phyloP scores from a whole-genome alignment of 495 filamentous ascomycete genomes.

The Lophiostoma macrostomum region DNA sequence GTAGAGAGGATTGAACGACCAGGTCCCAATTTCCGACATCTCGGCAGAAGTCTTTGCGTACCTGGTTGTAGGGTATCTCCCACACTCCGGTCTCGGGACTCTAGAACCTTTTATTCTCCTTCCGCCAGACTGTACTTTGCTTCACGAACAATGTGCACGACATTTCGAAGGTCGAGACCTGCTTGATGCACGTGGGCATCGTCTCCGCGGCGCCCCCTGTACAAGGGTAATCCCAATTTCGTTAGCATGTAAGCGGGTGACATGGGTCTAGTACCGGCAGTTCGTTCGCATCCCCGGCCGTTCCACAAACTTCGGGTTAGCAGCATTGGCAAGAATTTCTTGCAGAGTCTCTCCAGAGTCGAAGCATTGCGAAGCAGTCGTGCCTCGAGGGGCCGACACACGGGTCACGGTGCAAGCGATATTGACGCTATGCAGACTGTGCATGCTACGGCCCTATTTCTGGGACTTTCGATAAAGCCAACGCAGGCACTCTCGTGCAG shows the following conservation, averaged over 20 bases:
- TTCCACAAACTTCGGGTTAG: neutral
- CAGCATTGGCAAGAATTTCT: neutral
- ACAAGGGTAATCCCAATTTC: neutral
- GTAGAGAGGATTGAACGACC: conserved; percentile 19
- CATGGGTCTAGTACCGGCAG: neutral
- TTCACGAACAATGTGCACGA: neutral
- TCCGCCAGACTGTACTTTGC: neutral
- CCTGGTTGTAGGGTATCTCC: too few species aligned
- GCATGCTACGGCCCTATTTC: neutral
- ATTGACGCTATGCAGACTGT: neutral
- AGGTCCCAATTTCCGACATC: conserved; percentile 17
- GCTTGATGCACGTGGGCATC: neutral
- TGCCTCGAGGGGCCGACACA: neutral
- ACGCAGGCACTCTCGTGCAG: neutral
- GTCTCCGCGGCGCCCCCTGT: neutral
- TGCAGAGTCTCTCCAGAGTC: too few species aligned
- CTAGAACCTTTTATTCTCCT: too few species aligned
- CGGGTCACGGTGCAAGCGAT: neutral
- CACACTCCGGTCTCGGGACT: too few species aligned
- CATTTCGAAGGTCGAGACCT: neutral
- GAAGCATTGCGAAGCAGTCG: too few species aligned
- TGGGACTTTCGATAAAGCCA: neutral
- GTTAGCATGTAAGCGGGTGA: neutral
- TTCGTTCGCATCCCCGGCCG: neutral
- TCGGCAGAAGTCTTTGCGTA: too few species aligned